Evolutionary conservation across 768 basidiomycete species (phyloP), one percentile per base, ranked within the genome.

Genomic region (Pisolithus albus): DNA sequence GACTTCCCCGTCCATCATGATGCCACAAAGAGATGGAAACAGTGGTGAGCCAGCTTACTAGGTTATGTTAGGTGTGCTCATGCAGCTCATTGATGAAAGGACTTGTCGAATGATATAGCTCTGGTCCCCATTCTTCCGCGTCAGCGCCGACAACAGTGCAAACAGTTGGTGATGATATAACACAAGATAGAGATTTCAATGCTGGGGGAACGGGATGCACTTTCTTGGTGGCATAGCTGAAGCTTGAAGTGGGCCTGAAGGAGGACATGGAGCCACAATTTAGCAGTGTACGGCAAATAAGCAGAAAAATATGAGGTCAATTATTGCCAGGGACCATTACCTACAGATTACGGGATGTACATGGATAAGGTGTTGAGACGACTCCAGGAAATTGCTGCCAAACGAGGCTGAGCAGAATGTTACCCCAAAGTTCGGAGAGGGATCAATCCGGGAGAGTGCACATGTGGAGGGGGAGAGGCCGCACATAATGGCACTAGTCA

Each of bases 391-490:
- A 46, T 72, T 59, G 63, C 57, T 16, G 49, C 65, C 4, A 65
- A 67, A n/a, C 62, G 62, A 28, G 60, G 68, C 42, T 58, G 34
- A 62, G n/a, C 51, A 57, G 38, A 55, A 62, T 18, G 7, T 49
- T 28, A 56, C 60, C 9, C 47, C 59, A n/a, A 56, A 50, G 18
- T 50, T 55, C 6, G 59, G 52, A 7, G 55, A 45, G 16, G 46
- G 26, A 38, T 18, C 54, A 47, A 15, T 63, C 52, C 21, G 56
- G 56, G 5, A 79, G 77, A 44, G 75, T 84, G 49, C 75, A 71
- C 21, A 72, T 72, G 8, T 84, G 82, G 82, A 67, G 80, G 32
- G 32, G 77, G 82, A 58, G 75, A 77, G 41, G 76, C 79, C 0
- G 74, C 75, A 4, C 64, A 69, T 48, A 71, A 75, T 48, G 66